Percentiles rank a stretch among this genome's conserved stretches.
Evolutionary conservation across 2,329 filamentous ascomycete species (phyloP).

Genomic region (Grosmannia clavigera): DNA sequence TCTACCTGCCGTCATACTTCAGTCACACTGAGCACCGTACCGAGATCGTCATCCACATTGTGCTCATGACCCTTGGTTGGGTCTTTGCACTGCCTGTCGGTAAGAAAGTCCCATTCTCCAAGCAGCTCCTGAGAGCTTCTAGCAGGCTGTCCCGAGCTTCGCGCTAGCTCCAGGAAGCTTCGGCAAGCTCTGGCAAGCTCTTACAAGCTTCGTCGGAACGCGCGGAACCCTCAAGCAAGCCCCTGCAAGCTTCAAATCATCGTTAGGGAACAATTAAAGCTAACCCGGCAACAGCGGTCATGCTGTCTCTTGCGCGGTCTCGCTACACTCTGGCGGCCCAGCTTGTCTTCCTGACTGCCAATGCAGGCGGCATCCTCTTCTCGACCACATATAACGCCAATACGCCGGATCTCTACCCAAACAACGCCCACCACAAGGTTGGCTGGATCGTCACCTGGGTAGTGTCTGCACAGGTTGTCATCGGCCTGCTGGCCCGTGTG

Average conservation of each 20-base stretch:
- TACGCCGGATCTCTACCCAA: conserved; percentile 76
- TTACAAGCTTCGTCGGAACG: neutral
- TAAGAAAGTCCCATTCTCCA: conserved; percentile 28
- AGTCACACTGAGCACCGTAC: conserved; percentile 36
- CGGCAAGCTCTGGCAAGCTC: neutral
- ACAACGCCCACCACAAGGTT: conserved; percentile 78
- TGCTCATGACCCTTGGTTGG: conserved; percentile 60
- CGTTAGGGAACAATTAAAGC: neutral
- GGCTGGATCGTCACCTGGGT: conserved; percentile 76
- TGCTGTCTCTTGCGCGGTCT: conserved; percentile 75
- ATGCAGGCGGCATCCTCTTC: conserved; percentile 51
- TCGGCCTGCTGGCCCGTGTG: conserved; percentile 54
- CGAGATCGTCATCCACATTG: conserved; percentile 57
- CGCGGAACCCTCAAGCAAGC: neutral
- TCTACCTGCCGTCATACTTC: conserved; percentile 41
- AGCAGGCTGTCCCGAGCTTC: neutral
- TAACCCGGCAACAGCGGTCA: conserved; percentile 46
- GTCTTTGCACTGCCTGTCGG: conserved; percentile 59
- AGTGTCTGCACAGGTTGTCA: conserved; percentile 53
- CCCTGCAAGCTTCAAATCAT: neutral
- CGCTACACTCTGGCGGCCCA: conserved; percentile 59
- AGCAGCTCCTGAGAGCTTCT: neutral
- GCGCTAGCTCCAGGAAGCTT: neutral
- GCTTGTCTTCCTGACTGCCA: conserved; percentile 51
- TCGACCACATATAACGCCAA: conserved; percentile 63